phyloP scores from a whole-genome alignment of 1,284 basidiomycete genomes.

The Wallemia hederae region DNA sequence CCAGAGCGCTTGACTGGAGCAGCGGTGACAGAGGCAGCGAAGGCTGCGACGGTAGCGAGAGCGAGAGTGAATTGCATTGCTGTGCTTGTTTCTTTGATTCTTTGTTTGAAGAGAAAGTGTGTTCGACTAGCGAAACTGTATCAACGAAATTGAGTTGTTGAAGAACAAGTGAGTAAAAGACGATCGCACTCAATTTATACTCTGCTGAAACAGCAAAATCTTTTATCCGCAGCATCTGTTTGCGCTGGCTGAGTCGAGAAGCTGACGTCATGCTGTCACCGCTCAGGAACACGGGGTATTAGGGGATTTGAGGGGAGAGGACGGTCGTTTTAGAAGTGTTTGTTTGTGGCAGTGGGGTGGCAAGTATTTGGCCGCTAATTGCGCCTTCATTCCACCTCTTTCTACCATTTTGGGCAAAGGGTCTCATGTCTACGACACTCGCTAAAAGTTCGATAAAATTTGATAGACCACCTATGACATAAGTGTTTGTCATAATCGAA shows the following conservation, averaged over 20 bases:
- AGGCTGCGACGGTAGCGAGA: background rate
- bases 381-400: too few relatives aligned
- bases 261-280: background rate
- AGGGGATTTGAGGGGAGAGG: too few relatives aligned
- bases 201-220: background rate
- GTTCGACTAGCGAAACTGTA: background rate
- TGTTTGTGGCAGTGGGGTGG: too few relatives aligned
- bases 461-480: background rate
- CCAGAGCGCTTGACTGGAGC: background rate
- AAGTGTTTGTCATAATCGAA: background rate
- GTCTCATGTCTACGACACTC: too few relatives aligned
- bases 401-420: too few relatives aligned
- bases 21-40: background rate
- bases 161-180: background rate
- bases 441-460: background rate
- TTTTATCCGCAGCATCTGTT: background rate
- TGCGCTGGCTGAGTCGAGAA: too few relatives aligned
- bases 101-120: too few relatives aligned
- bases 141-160: background rate
- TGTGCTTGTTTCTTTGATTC: too few relatives aligned
- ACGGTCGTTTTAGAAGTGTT: too few relatives aligned
- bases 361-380: too few relatives aligned
- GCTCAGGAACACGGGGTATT: background rate
- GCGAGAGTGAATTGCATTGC: background rate
- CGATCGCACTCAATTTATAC: background rate